Evolutionary conservation across 139 green algal genomes (phyloP).

Genomic region (Coelastrella sp.): DNA sequence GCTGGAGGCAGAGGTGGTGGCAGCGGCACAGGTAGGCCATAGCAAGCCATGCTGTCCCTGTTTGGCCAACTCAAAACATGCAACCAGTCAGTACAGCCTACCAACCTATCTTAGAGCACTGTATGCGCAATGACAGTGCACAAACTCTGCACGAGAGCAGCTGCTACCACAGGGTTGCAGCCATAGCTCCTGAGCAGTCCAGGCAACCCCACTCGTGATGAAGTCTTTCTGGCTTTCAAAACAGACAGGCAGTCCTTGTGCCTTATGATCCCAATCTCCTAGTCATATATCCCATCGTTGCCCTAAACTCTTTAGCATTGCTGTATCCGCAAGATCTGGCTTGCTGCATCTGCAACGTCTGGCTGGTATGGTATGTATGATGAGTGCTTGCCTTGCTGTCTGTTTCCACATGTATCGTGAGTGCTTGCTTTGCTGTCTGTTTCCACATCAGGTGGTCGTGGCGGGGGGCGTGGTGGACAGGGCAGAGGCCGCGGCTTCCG

Average conservation of each 20-base stretch:
- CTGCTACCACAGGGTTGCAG: no score
- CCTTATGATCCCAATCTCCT: no score
- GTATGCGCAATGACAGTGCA: no score
- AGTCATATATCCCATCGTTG: not conserved
- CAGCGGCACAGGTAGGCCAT: not conserved
- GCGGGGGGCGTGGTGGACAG: not conserved
- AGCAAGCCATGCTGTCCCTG: no score
- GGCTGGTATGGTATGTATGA: not conserved
- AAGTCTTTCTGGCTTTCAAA: no score
- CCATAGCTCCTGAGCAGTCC: no score
- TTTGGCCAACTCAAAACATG: no score
- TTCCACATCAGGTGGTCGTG: not conserved
- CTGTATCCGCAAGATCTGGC: not conserved
- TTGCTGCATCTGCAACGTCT: not conserved
- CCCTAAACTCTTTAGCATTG: not conserved
- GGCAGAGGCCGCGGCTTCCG: conserved; percentile 17
- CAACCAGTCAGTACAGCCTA: no score
- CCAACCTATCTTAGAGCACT: no score
- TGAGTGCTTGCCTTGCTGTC: not conserved
- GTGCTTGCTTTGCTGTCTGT: not conserved
- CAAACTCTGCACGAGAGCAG: no score
- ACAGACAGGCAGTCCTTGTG: no score
- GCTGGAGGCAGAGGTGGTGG: not conserved
- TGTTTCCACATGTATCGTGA: not conserved
- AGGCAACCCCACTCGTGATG: no score